Evolutionary conservation across 2,329 filamentous ascomycete genomes (phyloP), one percentile per base, ranked within the genome.

Genomic region (Trichoderma semiorbis): DNA sequence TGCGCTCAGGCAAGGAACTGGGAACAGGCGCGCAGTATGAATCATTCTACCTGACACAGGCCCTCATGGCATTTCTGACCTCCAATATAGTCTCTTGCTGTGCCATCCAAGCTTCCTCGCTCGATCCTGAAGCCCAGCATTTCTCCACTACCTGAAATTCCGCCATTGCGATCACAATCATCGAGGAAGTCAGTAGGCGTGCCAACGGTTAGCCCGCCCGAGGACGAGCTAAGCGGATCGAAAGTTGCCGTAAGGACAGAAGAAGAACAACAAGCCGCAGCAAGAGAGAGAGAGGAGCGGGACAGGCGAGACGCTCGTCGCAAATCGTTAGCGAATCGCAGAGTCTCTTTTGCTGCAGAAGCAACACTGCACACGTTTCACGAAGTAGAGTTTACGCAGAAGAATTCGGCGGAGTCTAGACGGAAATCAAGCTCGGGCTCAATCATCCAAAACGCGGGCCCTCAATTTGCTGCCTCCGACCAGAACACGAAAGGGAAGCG

Each of bases 321-420:
- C 76, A 98, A 98, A 80, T 98, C 95, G 21, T 87, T 97, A 71
- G 94, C 95, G 62, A 97, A 96, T 80, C 90, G 96, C 78, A 90
- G 96, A 78, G 96, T 99, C 39, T 98, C 95, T 0, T 99, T 99
- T 81, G 96, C 96, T 5, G 96, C 96, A 1, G 96, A 99, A 82
- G 96, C 96, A 14, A 99, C 96, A 4, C 86, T 99, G 43, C 96
- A 99, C 80, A 99, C 96, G 0, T 98, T 97, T 87, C 95, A 98
- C 78, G 95, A 96, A 70, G 89, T 98, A 58, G 95, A 98, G 78
- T 92, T 95, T 74, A 88, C 90, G 79, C 94, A 95, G 78, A 92
- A 91, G 34, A 69, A 62, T 8, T 92, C 92, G 0, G 92, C 91
- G 1, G 93, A 95, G 74, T 90, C 91, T 12, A 93, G 92, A 14